Percentiles rank a stretch among this genome's conserved stretches.
Evolutionary conservation across 75 land plant genomes (phyloP).

Genomic region (Pinus albicaulis): DNA sequence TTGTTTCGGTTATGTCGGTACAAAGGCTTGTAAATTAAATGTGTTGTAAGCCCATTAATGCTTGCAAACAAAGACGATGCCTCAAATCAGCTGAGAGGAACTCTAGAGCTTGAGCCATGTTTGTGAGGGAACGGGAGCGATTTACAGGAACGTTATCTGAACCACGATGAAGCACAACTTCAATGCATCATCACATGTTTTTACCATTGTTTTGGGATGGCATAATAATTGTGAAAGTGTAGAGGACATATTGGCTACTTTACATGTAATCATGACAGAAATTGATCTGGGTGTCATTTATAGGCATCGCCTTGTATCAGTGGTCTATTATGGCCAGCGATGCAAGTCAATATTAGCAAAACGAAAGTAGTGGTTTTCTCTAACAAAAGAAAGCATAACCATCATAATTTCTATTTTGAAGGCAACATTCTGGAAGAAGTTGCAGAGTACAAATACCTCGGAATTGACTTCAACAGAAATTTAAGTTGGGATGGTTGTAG

Average conservation of each 20-base stretch:
- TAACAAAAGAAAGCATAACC: too few relatives aligned
- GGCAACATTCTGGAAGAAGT: too few relatives aligned
- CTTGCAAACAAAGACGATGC: constrained; percentile 21
- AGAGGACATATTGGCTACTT: constrained; percentile 78
- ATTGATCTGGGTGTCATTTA: constrained; percentile 75
- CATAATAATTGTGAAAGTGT: constrained; percentile 72
- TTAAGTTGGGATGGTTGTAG: too few relatives aligned
- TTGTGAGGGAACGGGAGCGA: constrained; percentile 70
- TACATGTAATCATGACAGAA: constrained; percentile 56
- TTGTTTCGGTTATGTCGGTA: not conserved
- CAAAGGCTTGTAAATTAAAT: not conserved
- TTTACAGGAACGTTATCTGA: constrained; percentile 54
- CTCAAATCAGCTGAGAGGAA: constrained; percentile 28
- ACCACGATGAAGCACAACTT: constrained; percentile 58
- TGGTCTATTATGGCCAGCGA: too few relatives aligned
- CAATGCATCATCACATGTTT: constrained; percentile 68
- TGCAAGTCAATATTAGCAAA: too few relatives aligned
- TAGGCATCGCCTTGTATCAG: constrained; percentile 73
- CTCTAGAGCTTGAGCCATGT: constrained; percentile 57
- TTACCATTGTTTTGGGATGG: constrained; percentile 90
- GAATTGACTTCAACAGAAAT: too few relatives aligned
- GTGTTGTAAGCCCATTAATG: constrained; percentile 25
- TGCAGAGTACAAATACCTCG: too few relatives aligned
- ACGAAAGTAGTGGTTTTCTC: too few relatives aligned
- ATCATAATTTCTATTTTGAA: too few relatives aligned